These are phyloP conservation scores for Xylariaceae sp. DNA, from an alignment of 2,329 filamentous ascomycete genomes.

Conservation along the genomic window DNA sequence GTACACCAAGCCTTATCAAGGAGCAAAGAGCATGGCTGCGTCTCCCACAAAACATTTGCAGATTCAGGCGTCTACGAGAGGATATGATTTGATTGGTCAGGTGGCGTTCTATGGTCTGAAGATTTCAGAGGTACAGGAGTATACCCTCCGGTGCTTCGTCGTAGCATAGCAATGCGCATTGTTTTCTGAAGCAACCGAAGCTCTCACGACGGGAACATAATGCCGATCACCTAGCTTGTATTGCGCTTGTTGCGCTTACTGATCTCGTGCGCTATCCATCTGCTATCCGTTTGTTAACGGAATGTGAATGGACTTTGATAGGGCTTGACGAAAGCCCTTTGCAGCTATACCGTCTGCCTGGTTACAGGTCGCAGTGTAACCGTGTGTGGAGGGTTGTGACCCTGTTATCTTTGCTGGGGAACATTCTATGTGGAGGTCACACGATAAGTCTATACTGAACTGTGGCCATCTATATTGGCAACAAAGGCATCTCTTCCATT, in stretches of 20 bases:
- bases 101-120: constrained; percentile 16
- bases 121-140: background rate
- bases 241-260: no score
- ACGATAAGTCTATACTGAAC: background rate
- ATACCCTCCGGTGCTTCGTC: background rate
- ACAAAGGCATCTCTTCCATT: no score
- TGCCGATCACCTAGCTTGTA: no score
- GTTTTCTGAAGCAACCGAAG: no score
- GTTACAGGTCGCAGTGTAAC: background rate
- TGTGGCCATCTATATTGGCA: background rate
- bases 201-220: no score
- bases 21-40: constrained; percentile 3
- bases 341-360: background rate
- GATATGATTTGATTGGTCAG: constrained; percentile 12
- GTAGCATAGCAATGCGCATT: no score
- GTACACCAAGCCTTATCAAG: background rate
- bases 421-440: background rate
- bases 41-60: constrained; percentile 4
- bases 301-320: no score
- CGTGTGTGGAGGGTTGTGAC: constrained; percentile 1
- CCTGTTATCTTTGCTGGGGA: constrained; percentile 1
- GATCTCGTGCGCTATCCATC: no score
- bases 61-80: constrained; percentile 18
- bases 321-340: constrained; percentile 1
- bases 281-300: no score